Conservation (phyloP, 192 early-diverging fungal genomes). For the Lobulomyces angularis region DNA sequence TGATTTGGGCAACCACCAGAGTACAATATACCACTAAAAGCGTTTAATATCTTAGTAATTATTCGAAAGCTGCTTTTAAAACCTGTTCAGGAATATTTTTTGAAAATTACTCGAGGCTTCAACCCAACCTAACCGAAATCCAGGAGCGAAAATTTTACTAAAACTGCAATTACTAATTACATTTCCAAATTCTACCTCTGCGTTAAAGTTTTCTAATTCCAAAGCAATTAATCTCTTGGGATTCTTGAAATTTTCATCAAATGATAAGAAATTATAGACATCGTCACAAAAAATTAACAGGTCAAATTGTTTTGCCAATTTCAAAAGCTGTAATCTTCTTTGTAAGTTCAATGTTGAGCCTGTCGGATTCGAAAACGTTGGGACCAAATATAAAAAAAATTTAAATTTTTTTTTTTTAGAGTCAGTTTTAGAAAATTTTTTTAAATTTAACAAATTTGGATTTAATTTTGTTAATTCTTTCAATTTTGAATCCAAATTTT, state of each 20-base stretch:
- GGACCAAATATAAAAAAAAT: slow-evolving; percentile 26
- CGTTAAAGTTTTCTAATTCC: slow-evolving; percentile 13
- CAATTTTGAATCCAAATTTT: no score
- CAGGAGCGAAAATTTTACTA: slow-evolving; percentile 27
- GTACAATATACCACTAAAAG: slow-evolving; percentile 20
- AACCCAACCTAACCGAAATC: slow-evolving; percentile 31
- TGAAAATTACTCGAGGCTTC: slow-evolving; percentile 20
- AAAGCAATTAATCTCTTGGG: neutral
- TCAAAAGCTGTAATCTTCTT: slow-evolving; percentile 8
- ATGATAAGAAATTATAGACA: slow-evolving; percentile 24
- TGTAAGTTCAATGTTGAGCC: slow-evolving; percentile 10
- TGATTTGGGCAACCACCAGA: slow-evolving; percentile 22
- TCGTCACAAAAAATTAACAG: slow-evolving; percentile 35
- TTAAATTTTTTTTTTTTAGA: slow-evolving; percentile 8
- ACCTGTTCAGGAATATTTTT: neutral
- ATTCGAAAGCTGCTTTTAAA: no score
- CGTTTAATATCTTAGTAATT: no score
- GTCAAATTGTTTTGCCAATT: slow-evolving; percentile 21
- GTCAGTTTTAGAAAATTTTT: neutral
- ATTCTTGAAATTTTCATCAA: neutral
- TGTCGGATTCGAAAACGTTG: slow-evolving; percentile 31
- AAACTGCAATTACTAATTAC: slow-evolving; percentile 36
- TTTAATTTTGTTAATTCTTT: no score
- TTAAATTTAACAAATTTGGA: no score
- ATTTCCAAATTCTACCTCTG: slow-evolving; percentile 8